A percentile compares a stretch with the other conserved stretches of the same genome.
phyloP scores from a whole-genome alignment of 495 filamentous ascomycete species.

The Neurospora africana region DNA sequence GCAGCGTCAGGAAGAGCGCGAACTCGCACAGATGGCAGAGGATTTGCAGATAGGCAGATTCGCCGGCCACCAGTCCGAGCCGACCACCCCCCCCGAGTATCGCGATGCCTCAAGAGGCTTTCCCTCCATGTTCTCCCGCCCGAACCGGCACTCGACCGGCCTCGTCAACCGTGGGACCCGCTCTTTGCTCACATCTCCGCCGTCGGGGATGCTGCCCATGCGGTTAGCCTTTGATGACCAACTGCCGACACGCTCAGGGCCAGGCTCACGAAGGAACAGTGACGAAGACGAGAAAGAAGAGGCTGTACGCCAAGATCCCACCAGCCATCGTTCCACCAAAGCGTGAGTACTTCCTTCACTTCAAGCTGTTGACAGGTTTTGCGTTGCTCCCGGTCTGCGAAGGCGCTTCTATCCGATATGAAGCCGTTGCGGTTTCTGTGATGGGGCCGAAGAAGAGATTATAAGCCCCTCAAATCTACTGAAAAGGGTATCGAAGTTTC shows the following conservation, averaged over 20 bases:
- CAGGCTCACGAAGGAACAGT: slow-evolving; percentile 73
- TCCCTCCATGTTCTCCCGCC: slow-evolving; percentile 61
- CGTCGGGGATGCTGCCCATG: slow-evolving; percentile 41
- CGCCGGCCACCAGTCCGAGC: slow-evolving; percentile 74
- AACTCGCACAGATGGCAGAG: slow-evolving; percentile 71
- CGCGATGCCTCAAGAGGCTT: slow-evolving; percentile 57
- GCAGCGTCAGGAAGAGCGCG: slow-evolving; percentile 65
- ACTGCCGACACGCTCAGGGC: slow-evolving; percentile 70
- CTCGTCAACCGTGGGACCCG: slow-evolving; percentile 62
- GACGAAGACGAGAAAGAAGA: slow-evolving; percentile 68
- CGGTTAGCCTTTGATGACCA: slow-evolving; percentile 44
- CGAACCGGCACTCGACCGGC: slow-evolving; percentile 72
- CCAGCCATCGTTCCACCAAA: slow-evolving; percentile 54
- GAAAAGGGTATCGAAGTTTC: background rate
- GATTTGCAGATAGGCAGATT: slow-evolving; percentile 43
- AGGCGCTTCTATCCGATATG: background rate
- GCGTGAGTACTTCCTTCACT: slow-evolving; percentile 43
- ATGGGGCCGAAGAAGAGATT: background rate
- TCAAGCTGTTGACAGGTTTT: background rate
- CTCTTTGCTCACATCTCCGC: slow-evolving; percentile 55
- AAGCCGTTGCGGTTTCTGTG: background rate
- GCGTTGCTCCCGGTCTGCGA: background rate
- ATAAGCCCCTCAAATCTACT: background rate
- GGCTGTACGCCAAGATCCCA: slow-evolving; percentile 51
- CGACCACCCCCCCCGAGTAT: slow-evolving; percentile 93